These are phyloP conservation scores for Nemania bipapillata DNA, from an alignment of 2,329 filamentous ascomycete genomes.

Conservation along the genomic window DNA sequence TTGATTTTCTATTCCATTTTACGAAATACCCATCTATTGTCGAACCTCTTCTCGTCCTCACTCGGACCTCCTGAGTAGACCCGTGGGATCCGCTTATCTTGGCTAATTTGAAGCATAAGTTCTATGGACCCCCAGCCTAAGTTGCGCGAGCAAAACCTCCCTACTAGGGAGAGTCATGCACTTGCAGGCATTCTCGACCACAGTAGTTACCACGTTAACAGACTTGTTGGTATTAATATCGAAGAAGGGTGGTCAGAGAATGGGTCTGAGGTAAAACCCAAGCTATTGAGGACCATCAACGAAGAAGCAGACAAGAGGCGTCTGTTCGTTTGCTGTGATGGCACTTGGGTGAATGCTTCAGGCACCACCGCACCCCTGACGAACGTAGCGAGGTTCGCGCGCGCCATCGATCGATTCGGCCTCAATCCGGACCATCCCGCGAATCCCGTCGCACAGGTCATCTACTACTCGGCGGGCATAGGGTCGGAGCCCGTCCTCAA, in stretches of 20 bases:
- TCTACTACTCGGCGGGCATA: slow-evolving; percentile 34
- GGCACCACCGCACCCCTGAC: slow-evolving; percentile 29
- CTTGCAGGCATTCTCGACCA: slow-evolving; percentile 20
- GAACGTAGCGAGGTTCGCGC: slow-evolving; percentile 39
- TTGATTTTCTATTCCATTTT: no score
- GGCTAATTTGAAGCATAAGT: not conserved
- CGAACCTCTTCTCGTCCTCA: not conserved
- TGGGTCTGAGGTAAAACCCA: not conserved
- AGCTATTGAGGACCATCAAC: slow-evolving; percentile 16
- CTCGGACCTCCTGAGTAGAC: not conserved
- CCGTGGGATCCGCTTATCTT: not conserved
- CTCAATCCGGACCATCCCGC: slow-evolving; percentile 4
- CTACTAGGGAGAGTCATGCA: slow-evolving; percentile 2
- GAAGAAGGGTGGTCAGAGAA: not conserved
- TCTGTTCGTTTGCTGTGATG: slow-evolving; percentile 40
- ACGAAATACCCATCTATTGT: no score
- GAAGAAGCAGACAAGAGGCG: slow-evolving; percentile 25
- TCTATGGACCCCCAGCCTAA: slow-evolving; percentile 1
- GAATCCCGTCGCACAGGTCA: slow-evolving; percentile 16
- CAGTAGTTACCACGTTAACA: slow-evolving; percentile 12
- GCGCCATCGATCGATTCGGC: slow-evolving; percentile 28
- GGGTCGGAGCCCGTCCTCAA: slow-evolving; percentile 29
- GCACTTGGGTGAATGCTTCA: slow-evolving; percentile 36
- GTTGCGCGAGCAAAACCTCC: slow-evolving; percentile 1
- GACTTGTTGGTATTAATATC: not conserved